Evolutionary conservation across 1,284 basidiomycete species (phyloP).

Genomic region (Ceratobasidium sp.): DNA sequence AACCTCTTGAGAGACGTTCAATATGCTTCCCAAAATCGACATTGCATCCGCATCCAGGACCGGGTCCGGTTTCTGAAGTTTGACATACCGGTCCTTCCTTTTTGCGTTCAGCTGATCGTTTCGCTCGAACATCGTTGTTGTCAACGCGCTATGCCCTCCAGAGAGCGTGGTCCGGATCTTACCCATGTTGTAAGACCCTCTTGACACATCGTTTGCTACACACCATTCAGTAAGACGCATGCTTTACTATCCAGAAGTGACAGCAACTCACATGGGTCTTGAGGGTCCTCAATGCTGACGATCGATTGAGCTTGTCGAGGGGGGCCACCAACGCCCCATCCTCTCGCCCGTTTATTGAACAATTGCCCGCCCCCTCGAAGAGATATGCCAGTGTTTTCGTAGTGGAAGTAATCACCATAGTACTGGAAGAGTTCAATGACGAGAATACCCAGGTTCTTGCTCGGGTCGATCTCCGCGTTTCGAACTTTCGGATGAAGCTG

Average conservation of each 20-base stretch:
- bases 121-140: slow-evolving; percentile 69
- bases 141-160: slow-evolving; percentile 88
- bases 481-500: slow-evolving; percentile 94
- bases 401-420: slow-evolving; percentile 94
- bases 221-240: not conserved
- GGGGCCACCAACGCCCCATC: slow-evolving; percentile 63
- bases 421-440: slow-evolving; percentile 97
- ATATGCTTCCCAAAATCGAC: slow-evolving; percentile 82
- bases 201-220: slow-evolving; percentile 91
- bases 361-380: slow-evolving; percentile 86
- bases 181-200: slow-evolving; percentile 84
- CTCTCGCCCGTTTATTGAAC: slow-evolving; percentile 80
- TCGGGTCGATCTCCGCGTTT: slow-evolving; percentile 85
- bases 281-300: slow-evolving; percentile 95
- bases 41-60: slow-evolving; percentile 69
- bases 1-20: slow-evolving; percentile 87
- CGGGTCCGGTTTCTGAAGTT: slow-evolving; percentile 46
- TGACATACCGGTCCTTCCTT: slow-evolving; percentile 60
- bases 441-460: slow-evolving; percentile 88
- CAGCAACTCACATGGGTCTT: slow-evolving; percentile 76
- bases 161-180: slow-evolving; percentile 85
- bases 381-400: slow-evolving; percentile 90
- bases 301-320: slow-evolving; percentile 64
- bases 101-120: slow-evolving; percentile 68
- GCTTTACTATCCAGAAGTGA: slow-evolving; percentile 36